Evolutionary conservation across 139 green algal genomes (phyloP), one percentile per base, ranked within the genome.

Genomic region (Auxenochlorella pyrenoidosa): DNA sequence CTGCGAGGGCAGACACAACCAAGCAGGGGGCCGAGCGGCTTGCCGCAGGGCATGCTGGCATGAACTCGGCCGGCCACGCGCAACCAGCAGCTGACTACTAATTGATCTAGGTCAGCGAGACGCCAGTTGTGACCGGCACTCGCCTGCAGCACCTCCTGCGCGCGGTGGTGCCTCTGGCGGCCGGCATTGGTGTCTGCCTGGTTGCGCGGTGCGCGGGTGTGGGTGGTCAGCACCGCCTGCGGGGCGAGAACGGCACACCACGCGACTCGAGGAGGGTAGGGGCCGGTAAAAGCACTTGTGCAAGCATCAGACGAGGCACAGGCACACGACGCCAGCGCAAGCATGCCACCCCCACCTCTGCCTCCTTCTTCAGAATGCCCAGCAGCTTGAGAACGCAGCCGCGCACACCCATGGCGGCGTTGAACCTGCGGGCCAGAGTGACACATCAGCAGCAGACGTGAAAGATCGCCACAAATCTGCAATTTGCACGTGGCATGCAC

Each of bases 151-250:
- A 92, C 43, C 58, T 58, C 63, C 44, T 32, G 41, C 15, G 89
- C 89, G 44, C 38, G 43, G 36, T 41, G 32, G 70, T 91, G 84
- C 88, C 75, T 84, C 30, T 51, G 40, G 58, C 84, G 76, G n/a
- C 83, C 65, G 34, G 41, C 18, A 84, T 83, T 79, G 38, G 8
- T 40, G 28, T 91, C 79, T 28, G 30, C 44, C 28, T 58, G 43
- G 59, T 28, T 36, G 34, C 68, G 19, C 28, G 84, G 60, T 15
- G 75, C 47, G n/a, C 44, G 68, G 63, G 30, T 60, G 83, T 91
- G 83, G 59, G 44, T 58, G 5, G 36, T 22, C 75, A 91, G 22
- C 32, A 91, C 88, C 16, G 84, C 68, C 73, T 89, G 70, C 80
- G 43, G 13, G 22, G 34, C 38, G 63, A 28, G 58, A 1, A 15